These are phyloP conservation scores for Dovyalis caffra DNA, from an alignment of 345 rosid species.

Conservation along the genomic window DNA sequence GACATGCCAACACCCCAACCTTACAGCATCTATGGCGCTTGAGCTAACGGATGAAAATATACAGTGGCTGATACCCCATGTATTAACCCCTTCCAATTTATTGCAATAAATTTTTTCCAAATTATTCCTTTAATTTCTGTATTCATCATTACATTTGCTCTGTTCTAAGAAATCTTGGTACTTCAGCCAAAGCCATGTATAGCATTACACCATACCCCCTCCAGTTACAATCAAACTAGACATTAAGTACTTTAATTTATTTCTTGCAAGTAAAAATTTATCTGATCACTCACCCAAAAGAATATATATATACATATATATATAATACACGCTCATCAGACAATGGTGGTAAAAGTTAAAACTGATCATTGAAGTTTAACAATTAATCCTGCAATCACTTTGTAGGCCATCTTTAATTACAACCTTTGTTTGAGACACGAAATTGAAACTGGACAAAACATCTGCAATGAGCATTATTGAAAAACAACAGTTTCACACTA, in stretches of 20 bases:
- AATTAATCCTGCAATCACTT: not conserved
- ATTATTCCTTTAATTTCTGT: not conserved
- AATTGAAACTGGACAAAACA: not conserved
- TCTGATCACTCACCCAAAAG: not conserved
- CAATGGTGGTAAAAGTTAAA: not conserved
- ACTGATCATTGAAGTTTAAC: not conserved
- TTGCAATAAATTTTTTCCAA: not conserved
- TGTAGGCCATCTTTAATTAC: not conserved
- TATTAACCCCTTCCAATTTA: not conserved
- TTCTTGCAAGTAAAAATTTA: too few species aligned
- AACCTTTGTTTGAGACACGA: not conserved
- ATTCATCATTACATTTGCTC: not conserved
- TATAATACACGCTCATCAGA: too few species aligned
- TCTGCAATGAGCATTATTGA: constrained; percentile 26
- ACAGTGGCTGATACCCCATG: not conserved
- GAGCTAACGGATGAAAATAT: too few species aligned
- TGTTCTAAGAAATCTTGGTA: too few species aligned
- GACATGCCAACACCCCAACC: constrained; percentile 29
- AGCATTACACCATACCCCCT: too few species aligned
- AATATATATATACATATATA: too few species aligned
- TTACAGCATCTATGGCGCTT: constrained; percentile 29
- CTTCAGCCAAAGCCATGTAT: too few species aligned
- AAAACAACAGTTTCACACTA: constrained; percentile 30
- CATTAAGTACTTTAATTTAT: not conserved
- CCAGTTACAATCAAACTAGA: too few species aligned